Conservation (phyloP, 371 early-diverging fungal genomes). For the Syncephalastrum monosporum region DNA sequence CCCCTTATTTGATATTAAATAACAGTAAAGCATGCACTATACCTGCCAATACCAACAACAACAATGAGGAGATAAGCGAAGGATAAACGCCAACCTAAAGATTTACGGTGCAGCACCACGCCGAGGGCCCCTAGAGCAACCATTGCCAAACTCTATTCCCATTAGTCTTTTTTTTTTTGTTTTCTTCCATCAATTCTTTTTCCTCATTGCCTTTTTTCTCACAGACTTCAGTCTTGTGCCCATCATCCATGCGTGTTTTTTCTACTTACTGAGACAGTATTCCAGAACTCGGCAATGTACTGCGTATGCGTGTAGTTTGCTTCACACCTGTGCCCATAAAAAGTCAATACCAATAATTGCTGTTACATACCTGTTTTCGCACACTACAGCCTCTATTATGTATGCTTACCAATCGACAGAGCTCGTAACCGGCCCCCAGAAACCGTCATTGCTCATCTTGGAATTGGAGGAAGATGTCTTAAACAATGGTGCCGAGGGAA, state of each 20-base stretch:
- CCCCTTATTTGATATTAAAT: neutral
- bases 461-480: neutral
- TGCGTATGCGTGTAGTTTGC: conserved; percentile 29
- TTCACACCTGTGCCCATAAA: conserved; percentile 25
- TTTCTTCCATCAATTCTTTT: neutral
- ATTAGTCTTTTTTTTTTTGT: neutral
- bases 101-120: conserved; percentile 28
- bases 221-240: neutral
- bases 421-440: conserved; percentile 42
- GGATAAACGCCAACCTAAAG: conserved; percentile 37
- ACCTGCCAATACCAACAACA: conserved; percentile 46
- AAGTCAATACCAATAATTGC: neutral
- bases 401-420: conserved; percentile 41
- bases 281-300: conserved; percentile 45
- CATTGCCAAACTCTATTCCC: conserved; percentile 42
- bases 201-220: neutral
- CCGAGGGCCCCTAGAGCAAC: conserved; percentile 33
- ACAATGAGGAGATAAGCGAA: conserved; percentile 39
- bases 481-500: too few relatives aligned
- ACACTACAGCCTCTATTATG: too few relatives aligned
- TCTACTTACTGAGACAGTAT: conserved; percentile 36
- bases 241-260: neutral
- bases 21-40: conserved; percentile 3
- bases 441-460: conserved; percentile 18
- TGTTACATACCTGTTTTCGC: neutral